Percentiles rank a stretch among this genome's conserved stretches.
Evolutionary conservation across 164 flowering plant species (phyloP).

Genomic region (Aristolochia fimbriata): DNA sequence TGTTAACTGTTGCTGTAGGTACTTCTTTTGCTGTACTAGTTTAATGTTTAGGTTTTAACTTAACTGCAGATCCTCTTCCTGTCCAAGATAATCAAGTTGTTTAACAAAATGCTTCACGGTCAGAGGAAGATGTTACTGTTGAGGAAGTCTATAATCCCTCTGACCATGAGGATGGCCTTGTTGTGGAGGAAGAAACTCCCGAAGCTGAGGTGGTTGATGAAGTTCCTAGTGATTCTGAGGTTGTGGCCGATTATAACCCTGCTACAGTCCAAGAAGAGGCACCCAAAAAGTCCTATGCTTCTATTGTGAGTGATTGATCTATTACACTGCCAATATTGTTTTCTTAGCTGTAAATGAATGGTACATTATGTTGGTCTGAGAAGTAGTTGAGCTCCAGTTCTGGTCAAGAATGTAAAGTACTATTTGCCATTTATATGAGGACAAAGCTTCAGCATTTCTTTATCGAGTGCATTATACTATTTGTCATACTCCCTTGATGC

Average conservation of each 20-base stretch:
- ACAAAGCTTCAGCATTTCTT: too few relatives aligned
- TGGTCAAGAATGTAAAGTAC: too few relatives aligned
- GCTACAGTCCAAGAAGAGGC: conserved; percentile 27
- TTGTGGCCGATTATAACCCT: conserved; percentile 25
- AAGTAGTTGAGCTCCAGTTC: too few relatives aligned
- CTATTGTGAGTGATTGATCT: conserved; percentile 16
- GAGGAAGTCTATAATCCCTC: conserved; percentile 35
- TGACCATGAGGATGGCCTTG: conserved; percentile 37
- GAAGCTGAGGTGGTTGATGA: conserved; percentile 23
- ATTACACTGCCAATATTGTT: neutral
- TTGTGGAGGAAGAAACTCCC: conserved; percentile 34
- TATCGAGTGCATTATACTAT: too few relatives aligned
- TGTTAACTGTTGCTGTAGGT: neutral
- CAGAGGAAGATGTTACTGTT: conserved; percentile 26
- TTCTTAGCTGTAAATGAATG: too few relatives aligned
- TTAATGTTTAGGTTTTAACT: neutral
- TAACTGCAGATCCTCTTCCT: conserved; percentile 21
- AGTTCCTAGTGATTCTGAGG: conserved; percentile 14
- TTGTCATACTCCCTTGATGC: too few relatives aligned
- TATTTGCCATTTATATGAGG: too few relatives aligned
- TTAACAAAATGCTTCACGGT: conserved; percentile 17
- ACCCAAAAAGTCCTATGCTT: conserved; percentile 31
- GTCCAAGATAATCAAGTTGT: conserved; percentile 27
- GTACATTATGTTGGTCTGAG: too few relatives aligned
- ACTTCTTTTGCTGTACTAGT: neutral